Percentiles rank a stretch among this genome's conserved stretches.
These are phyloP conservation scores for Sarcomyxa edulis DNA, from an alignment of 768 basidiomycete species.

Conservation along the genomic window DNA sequence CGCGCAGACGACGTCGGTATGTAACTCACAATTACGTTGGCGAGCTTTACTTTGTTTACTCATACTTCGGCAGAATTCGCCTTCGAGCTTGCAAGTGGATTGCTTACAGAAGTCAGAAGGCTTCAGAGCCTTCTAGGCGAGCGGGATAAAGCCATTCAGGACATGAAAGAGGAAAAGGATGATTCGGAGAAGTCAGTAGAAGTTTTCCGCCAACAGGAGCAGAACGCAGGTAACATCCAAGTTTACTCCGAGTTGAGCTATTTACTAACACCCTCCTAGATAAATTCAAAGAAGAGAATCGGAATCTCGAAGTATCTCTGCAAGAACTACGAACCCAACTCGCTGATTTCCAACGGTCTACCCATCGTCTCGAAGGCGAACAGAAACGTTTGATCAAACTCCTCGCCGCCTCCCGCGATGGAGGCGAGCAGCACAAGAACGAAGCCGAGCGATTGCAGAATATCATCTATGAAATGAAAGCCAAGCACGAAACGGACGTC, in stretches of 20 bases:
- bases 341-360: conserved; percentile 56
- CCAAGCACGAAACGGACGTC: conserved; percentile 92
- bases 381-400: conserved; percentile 75
- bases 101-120: conserved; percentile 87
- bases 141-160: conserved; percentile 88
- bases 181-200: conserved; percentile 80
- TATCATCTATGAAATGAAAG: conserved; percentile 67
- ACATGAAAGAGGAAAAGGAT: conserved; percentile 89
- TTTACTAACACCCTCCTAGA: conserved; percentile 38
- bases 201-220: conserved; percentile 71
- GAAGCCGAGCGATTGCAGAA: conserved; percentile 70
- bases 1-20: conserved; percentile 83
- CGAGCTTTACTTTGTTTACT: too few species aligned
- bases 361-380: conserved; percentile 74
- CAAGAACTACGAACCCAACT: conserved; percentile 81
- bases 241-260: conserved; percentile 4
- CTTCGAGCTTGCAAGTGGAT: conserved; percentile 92
- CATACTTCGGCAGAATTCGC: conserved; percentile 71
- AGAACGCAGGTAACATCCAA: conserved; percentile 58
- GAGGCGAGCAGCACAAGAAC: conserved; percentile 80
- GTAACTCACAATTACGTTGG: background rate
- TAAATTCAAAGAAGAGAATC: conserved; percentile 97
- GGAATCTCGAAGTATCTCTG: conserved; percentile 93
- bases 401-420: conserved; percentile 67
- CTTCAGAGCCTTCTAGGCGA: conserved; percentile 88